These are phyloP conservation scores for Daedaleopsis nitida DNA, from an alignment of 768 basidiomycete species.

Conservation along the genomic window DNA sequence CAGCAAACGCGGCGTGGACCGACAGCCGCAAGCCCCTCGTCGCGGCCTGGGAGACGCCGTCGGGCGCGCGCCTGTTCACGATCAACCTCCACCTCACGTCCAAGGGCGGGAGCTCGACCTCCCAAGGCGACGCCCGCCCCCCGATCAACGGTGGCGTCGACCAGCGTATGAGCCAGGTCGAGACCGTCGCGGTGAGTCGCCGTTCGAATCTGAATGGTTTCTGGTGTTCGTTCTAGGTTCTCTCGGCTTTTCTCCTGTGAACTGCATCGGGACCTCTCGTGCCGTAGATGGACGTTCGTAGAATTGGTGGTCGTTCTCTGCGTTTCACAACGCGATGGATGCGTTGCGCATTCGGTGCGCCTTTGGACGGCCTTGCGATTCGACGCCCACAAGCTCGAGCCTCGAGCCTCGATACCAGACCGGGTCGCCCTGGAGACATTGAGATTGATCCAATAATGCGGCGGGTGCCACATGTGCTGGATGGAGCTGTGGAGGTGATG, in stretches of 20 bases:
- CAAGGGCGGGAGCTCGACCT: slow-evolving; percentile 50
- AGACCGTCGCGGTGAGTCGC: slow-evolving; percentile 47
- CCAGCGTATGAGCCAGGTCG: slow-evolving; percentile 51
- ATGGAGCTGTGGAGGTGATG: too few relatives aligned
- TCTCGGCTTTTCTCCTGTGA: neutral
- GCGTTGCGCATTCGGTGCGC: too few relatives aligned
- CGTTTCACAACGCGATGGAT: too few relatives aligned
- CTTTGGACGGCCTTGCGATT: too few relatives aligned
- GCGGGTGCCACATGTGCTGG: too few relatives aligned
- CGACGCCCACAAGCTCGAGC: too few relatives aligned
- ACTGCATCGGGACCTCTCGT: too few relatives aligned
- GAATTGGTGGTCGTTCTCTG: too few relatives aligned
- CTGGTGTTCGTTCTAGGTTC: neutral
- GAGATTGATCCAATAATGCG: too few relatives aligned
- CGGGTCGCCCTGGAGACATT: too few relatives aligned
- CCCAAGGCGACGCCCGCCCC: slow-evolving; percentile 56
- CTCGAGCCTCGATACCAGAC: too few relatives aligned
- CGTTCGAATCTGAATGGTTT: neutral
- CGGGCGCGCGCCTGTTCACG: slow-evolving; percentile 51
- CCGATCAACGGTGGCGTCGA: slow-evolving; percentile 56
- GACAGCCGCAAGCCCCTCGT: slow-evolving; percentile 60
- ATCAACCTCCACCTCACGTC: slow-evolving; percentile 61
- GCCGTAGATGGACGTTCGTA: too few relatives aligned
- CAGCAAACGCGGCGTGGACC: slow-evolving; percentile 54
- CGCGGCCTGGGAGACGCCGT: slow-evolving; percentile 51